Evolutionary conservation across 768 basidiomycete genomes (phyloP).

Genomic region (Lentinula lateritia): DNA sequence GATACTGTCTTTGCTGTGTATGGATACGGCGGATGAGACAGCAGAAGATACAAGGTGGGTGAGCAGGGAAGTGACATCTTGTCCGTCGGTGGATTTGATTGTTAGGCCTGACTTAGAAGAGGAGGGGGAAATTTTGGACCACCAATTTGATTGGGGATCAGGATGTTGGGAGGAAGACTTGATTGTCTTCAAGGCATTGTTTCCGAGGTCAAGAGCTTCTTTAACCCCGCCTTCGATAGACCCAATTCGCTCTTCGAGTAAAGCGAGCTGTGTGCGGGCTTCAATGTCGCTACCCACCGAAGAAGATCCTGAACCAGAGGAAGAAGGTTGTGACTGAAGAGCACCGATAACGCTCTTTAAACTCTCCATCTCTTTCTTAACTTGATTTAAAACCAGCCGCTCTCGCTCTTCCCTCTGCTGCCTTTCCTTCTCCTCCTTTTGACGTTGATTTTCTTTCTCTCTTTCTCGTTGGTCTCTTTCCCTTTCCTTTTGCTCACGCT

Average conservation of each 20-base stretch:
- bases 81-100: constrained; percentile 72
- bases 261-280: constrained; percentile 44
- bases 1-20: constrained; percentile 66
- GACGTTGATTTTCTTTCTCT: no score
- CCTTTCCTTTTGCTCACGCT: background rate
- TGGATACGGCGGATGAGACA: constrained; percentile 5
- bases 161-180: constrained; percentile 33
- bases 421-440: background rate
- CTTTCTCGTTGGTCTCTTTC: no score
- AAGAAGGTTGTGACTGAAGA: constrained; percentile 16
- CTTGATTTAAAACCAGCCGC: constrained; percentile 31
- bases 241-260: constrained; percentile 59
- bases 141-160: constrained; percentile 55
- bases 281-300: constrained; percentile 43
- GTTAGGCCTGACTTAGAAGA: constrained; percentile 41
- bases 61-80: constrained; percentile 39
- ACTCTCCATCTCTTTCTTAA: constrained; percentile 53
- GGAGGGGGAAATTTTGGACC: constrained; percentile 62
- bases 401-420: constrained; percentile 23
- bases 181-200: constrained; percentile 34
- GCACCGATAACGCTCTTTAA: constrained; percentile 38
- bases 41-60: constrained; percentile 28
- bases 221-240: constrained; percentile 58
- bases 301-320: no score
- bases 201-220: constrained; percentile 68